These are phyloP conservation scores for Luzula sylvatica DNA, from an alignment of 176 grass and related monocot species.

Conservation along the genomic window DNA sequence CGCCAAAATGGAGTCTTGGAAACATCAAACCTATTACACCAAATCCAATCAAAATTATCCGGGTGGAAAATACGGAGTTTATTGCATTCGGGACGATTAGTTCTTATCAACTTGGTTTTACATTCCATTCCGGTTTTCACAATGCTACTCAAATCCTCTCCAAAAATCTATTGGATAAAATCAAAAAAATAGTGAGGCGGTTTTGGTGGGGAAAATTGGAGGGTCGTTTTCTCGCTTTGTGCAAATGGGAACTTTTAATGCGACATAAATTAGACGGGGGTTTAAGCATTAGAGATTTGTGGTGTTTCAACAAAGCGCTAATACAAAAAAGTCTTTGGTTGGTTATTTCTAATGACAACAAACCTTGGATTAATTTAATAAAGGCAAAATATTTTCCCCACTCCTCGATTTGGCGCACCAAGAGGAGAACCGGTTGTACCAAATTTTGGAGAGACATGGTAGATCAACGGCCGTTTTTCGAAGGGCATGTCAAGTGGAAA, in stretches of 20 bases:
- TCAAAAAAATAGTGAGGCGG: not conserved
- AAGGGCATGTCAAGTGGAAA: not conserved
- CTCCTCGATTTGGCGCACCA: not conserved
- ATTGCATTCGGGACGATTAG: not conserved
- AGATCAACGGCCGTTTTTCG: not conserved
- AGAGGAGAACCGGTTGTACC: not conserved
- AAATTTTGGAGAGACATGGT: not conserved
- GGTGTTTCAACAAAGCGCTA: not conserved
- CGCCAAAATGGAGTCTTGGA: no score
- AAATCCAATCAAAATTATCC: no score
- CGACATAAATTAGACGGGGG: not conserved
- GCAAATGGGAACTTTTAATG: not conserved
- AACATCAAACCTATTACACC: no score
- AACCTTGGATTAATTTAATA: not conserved
- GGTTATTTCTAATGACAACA: no score
- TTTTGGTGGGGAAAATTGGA: not conserved
- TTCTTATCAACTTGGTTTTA: not conserved
- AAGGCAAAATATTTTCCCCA: not conserved
- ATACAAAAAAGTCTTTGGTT: not conserved
- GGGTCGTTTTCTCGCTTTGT: not conserved
- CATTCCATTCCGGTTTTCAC: no score
- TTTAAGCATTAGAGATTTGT: not conserved
- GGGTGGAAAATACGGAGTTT: no score
- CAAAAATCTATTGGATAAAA: no score
- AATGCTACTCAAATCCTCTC: no score